phyloP scores from a whole-genome alignment of 2,329 filamentous ascomycete genomes.

The Trichophyton simii region DNA sequence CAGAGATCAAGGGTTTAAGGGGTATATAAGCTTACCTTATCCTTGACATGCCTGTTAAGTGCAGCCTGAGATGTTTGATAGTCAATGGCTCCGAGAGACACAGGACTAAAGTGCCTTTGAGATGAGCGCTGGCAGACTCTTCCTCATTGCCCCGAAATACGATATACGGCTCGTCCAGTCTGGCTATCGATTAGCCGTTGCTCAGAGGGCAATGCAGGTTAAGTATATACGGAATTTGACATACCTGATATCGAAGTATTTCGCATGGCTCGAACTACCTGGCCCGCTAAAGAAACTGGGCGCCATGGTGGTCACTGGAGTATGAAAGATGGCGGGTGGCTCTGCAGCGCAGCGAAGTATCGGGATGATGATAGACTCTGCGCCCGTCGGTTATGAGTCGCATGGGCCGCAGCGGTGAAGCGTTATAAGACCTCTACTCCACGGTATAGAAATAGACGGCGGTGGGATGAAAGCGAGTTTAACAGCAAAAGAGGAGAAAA shows the following conservation, averaged over 20 bases:
- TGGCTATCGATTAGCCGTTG: constrained; percentile 8
- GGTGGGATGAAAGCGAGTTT: not conserved
- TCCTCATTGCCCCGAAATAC: constrained; percentile 63
- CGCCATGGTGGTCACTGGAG: constrained; percentile 23
- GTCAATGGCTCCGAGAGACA: constrained; percentile 57
- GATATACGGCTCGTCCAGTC: constrained; percentile 65
- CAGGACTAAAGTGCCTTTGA: constrained; percentile 62
- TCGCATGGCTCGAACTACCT: constrained; percentile 33
- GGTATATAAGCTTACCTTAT: constrained; percentile 45
- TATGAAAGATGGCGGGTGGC: not conserved
- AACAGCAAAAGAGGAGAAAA: not conserved
- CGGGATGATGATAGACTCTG: not conserved
- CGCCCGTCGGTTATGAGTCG: not conserved
- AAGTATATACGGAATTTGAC: not conserved
- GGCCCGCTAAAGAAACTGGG: constrained; percentile 35
- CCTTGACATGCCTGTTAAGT: constrained; percentile 57
- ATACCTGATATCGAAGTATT: constrained; percentile 39
- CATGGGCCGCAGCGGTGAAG: not conserved
- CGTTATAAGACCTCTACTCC: not conserved
- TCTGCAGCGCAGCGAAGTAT: not conserved
- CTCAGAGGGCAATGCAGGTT: constrained; percentile 5
- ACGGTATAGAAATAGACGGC: not conserved
- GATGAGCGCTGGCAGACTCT: constrained; percentile 61
- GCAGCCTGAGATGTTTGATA: constrained; percentile 60
- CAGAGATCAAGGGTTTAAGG: not conserved